Evolutionary conservation across 495 filamentous ascomycete species (phyloP), one percentile per base, ranked within the genome.

Genomic region (Monascus purpureus): DNA sequence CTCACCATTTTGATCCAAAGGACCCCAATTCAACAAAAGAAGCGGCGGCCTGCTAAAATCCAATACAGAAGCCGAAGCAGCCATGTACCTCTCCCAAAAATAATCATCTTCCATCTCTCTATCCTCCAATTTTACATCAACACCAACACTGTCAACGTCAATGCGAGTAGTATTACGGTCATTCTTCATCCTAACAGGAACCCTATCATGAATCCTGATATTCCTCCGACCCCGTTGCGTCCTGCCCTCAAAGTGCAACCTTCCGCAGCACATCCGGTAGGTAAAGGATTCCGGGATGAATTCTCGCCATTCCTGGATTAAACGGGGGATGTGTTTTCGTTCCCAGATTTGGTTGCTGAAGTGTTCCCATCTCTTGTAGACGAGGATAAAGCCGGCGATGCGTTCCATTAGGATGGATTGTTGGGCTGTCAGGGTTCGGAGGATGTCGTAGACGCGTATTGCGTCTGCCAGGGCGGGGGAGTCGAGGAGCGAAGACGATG

Each of bases 261-360:
- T 17, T 7, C 60, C 59, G 1, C 40, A 41, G 0, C 30, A 11
- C 1, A 48, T 62, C 17, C 26, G 16, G 31, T 65, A 67, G 3
- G 15, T 6, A 36, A 59, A 41, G 0, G 32, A 32, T 13, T 48
- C 43, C 0, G 59, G 65, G 9, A 75, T 35, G 27, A 72, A 67
- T 28, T 55, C 53, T 6, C 36, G 39, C 54, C 72, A 76, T 41
- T 70, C 63, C 37, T 60, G 52, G 1, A 68, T 37, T 23, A 63
- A 43, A 17, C 50, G 46, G 0, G 68, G 70, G 6, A 70, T 37
- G 9, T 55, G 19, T 3, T 42, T 36, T n/a, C 37, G 42, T 13
- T 47, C 36, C 59, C 58, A 64, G 20, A 22, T 22, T 4, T 9
- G 13, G 16, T 42, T 37, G 6, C 39, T 23, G 11, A 25, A 41